Conservation (phyloP, 2,329 filamentous ascomycete genomes). For the Thermothelomyces thermophilus region DNA sequence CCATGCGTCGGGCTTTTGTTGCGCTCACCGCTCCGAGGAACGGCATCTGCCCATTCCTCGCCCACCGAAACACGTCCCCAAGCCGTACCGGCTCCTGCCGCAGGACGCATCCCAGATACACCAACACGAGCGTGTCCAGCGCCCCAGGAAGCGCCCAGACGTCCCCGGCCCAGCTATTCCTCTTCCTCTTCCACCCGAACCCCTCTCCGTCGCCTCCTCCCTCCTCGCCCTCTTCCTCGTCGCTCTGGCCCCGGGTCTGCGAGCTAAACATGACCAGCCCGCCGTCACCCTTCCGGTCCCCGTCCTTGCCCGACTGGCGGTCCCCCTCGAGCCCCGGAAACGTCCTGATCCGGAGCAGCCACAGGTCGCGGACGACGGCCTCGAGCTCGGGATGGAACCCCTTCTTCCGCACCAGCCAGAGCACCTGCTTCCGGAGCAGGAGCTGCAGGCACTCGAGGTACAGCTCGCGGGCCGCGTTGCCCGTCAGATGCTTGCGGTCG, state of each 20-base stretch:
- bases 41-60: slow-evolving; percentile 58
- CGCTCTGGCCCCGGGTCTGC: slow-evolving; percentile 47
- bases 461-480: slow-evolving; percentile 64
- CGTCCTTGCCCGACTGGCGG: slow-evolving; percentile 27
- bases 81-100: slow-evolving; percentile 70
- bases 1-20: background rate
- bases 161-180: slow-evolving; percentile 40
- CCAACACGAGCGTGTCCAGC: slow-evolving; percentile 68
- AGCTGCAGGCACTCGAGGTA: slow-evolving; percentile 82
- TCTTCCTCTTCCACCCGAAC: slow-evolving; percentile 19
- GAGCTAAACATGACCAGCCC: slow-evolving; percentile 51
- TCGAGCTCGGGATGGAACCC: slow-evolving; percentile 68
- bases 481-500: slow-evolving; percentile 51
- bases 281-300: slow-evolving; percentile 28
- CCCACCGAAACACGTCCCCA: slow-evolving; percentile 66
- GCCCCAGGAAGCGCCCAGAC: slow-evolving; percentile 57
- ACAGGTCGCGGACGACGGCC: slow-evolving; percentile 73
- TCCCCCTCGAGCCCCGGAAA: slow-evolving; percentile 49
- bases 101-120: slow-evolving; percentile 71
- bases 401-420: slow-evolving; percentile 62
- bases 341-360: slow-evolving; percentile 60
- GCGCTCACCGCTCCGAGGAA: slow-evolving; percentile 60
- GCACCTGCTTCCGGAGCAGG: slow-evolving; percentile 72
- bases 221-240: slow-evolving; percentile 27
- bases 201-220: background rate